Evolutionary conservation across 768 basidiomycete genomes (phyloP).

Genomic region (Rhodotorula sphaerocarpa): DNA sequence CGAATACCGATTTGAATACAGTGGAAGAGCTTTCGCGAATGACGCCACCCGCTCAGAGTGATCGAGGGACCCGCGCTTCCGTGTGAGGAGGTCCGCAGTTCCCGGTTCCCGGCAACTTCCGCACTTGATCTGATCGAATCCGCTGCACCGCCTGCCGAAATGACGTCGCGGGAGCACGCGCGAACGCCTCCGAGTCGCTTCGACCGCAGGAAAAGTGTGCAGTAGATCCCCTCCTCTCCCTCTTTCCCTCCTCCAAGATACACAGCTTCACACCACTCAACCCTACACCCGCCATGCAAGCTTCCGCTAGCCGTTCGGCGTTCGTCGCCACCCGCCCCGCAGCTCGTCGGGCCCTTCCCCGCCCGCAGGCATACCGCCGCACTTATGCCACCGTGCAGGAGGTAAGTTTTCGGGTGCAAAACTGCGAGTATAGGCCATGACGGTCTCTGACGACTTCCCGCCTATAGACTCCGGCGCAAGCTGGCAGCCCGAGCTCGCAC

Average conservation of each 20-base stretch:
- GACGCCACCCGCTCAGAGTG: too few species aligned
- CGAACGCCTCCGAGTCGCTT: too few species aligned
- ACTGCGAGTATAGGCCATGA: too few species aligned
- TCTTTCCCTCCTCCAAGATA: neutral
- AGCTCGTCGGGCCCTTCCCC: conserved; percentile 23
- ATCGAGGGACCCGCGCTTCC: too few species aligned
- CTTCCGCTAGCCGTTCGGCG: conserved; percentile 2
- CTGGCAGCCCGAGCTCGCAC: conserved; percentile 25
- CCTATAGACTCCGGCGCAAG: neutral
- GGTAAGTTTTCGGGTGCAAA: neutral
- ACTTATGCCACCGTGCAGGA: conserved; percentile 14
- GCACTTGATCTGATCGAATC: too few species aligned
- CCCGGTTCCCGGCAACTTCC: too few species aligned
- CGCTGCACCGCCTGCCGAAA: too few species aligned
- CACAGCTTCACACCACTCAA: neutral
- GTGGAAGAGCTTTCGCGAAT: too few species aligned
- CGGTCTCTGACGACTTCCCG: neutral
- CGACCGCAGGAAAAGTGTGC: too few species aligned
- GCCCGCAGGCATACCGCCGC: conserved; percentile 12
- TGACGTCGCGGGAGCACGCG: too few species aligned
- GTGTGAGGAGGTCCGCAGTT: too few species aligned
- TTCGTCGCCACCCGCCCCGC: conserved; percentile 20
- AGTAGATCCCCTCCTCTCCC: neutral
- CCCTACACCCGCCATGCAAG: neutral
- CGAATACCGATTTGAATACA: too few species aligned